These are phyloP conservation scores for Globisporangium irregulare DNA, from an alignment of 352 stramenopile species.

Conservation along the genomic window DNA sequence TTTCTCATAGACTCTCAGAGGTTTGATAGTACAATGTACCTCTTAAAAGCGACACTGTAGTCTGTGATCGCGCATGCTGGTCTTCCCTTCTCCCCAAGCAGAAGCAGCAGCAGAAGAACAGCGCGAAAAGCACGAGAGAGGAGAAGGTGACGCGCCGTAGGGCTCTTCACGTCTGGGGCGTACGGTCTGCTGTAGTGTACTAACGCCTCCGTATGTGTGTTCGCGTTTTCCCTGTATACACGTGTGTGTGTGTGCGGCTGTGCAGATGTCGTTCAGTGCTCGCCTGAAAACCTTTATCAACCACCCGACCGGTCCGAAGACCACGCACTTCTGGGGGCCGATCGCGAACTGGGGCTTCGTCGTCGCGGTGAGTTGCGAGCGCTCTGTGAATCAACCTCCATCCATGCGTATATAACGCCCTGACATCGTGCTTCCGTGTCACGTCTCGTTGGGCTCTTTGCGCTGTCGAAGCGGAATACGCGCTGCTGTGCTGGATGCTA, in stretches of 20 bases:
- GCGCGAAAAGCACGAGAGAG: not conserved
- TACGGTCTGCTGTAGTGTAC: not conserved
- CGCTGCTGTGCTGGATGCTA: not conserved
- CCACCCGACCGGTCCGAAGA: constrained; percentile 81
- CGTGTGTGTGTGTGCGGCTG: not conserved
- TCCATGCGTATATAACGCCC: not conserved
- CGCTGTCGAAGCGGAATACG: not conserved
- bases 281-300: constrained; percentile 72
- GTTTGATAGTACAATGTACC: too few species aligned
- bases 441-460: not conserved
- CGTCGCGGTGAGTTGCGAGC: constrained; percentile 46
- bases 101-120: not conserved
- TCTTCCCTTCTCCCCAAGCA: not conserved
- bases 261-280: constrained; percentile 28
- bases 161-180: not conserved
- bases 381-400: not conserved
- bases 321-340: constrained; percentile 87
- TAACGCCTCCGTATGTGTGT: not conserved
- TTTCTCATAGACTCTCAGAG: too few species aligned
- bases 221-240: not conserved
- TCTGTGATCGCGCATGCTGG: not conserved
- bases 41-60: not conserved
- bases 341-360: constrained; percentile 90
- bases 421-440: not conserved
- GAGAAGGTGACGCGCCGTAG: not conserved